Evolutionary conservation across 768 basidiomycete species (phyloP), one percentile per base, ranked within the genome.

Genomic region (Tylopilus felleus): DNA sequence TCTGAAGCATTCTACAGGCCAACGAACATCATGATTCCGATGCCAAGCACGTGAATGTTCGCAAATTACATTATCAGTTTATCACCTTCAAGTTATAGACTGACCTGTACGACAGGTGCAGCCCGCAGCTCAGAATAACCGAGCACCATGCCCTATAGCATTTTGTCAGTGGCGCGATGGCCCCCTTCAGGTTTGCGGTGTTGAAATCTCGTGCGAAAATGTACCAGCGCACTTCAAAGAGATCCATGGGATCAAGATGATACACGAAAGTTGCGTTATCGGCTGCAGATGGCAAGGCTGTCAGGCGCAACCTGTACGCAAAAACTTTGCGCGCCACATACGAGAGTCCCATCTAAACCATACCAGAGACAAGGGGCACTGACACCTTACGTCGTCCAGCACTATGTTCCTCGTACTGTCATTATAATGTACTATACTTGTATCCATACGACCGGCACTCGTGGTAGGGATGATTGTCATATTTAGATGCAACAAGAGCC

Each of bases 311-410:
- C 0, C 5, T 7, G 2, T 1, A 2, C 42, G 55, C 14, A 58
- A 61, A 2, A 58, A 58, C 8, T 49, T 62, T 10, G 13, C 1
- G 0, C 41, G 60, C 0, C 60, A 61, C 3, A 2, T 58, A 0
- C 22, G 29, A 0, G 60, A 62, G 2, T 0, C 0, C 0, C 60
- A 61, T 6, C 36, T 62, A 1, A 2, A 2, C 0, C 55, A 62
- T 23, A 4, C 8, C 9, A 49, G 59, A 36, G 4, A 0, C 5
- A 1, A 16, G 9, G 46, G 46, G 1, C 59, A 55, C 23, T 39
- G 35, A 36, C 7, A 6, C 17, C 7, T 8, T 31, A 9, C 12
- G n/a, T 6, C 16, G 7, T 49, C 16, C 25, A 14, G 29, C 5
- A 33, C 33, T 33, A 33, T 33, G 33, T 33, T 17, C 25, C 12